These are phyloP conservation scores for Heritiera fomes DNA, from an alignment of 345 rosid species.

Conservation along the genomic window DNA sequence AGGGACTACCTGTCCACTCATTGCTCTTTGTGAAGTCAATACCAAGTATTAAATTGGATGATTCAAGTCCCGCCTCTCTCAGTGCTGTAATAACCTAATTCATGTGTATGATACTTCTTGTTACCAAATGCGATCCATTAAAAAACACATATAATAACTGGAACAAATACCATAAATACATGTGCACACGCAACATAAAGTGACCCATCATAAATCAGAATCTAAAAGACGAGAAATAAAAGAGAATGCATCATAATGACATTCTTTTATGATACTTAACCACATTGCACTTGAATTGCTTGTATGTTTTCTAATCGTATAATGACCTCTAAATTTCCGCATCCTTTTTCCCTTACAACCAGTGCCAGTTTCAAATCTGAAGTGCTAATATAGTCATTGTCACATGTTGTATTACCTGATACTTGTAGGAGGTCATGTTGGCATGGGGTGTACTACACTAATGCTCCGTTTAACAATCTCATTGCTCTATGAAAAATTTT, in stretches of 20 bases:
- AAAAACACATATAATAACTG: not conserved
- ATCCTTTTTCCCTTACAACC: not conserved
- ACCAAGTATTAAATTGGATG: conserved; percentile 71
- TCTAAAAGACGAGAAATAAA: conserved; percentile 3
- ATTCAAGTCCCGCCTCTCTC: conserved; percentile 79
- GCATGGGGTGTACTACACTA: not conserved
- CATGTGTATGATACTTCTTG: conserved; percentile 3
- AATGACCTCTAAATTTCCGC: not conserved
- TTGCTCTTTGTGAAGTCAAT: conserved; percentile 83
- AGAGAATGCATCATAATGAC: not conserved
- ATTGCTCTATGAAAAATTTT: not conserved
- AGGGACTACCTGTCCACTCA: conserved; percentile 61
- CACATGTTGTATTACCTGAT: not conserved
- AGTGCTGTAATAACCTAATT: conserved; percentile 60
- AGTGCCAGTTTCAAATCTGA: not conserved
- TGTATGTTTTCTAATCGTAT: not conserved
- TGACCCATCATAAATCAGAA: not conserved
- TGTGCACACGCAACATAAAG: not conserved
- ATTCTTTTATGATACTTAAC: not conserved
- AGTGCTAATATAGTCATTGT: not conserved
- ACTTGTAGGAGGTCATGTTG: not conserved
- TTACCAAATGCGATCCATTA: not conserved
- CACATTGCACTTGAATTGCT: not conserved
- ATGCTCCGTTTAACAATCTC: not conserved
- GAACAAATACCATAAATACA: not conserved